Evolutionary conservation across 306 rosid species (phyloP).

Genomic region (Cucumis sativus): Cucumber_9930_V3 NC_026656.2:22702501-22703000

Average conservation of each 20-base stretch:
- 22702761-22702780: slow-evolving; percentile 9
- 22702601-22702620: not conserved
- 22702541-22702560: too few relatives aligned
- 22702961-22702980: not conserved
- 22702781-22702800: slow-evolving; percentile 14
- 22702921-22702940: slow-evolving; percentile 3
- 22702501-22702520: not conserved
- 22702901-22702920: not conserved
- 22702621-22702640: not conserved
- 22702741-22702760: slow-evolving; percentile 2
- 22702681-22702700: too few relatives aligned
- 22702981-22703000: not conserved
- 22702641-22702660: not conserved
- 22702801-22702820: not conserved
- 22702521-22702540: not conserved
- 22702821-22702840: not conserved
- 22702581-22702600: not conserved
- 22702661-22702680: not conserved
- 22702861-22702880: not conserved
- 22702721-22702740: not conserved
- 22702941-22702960: slow-evolving; percentile 1
- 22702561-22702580: too few relatives aligned
- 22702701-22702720: not conserved
- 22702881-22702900: not conserved
- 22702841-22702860: not conserved